These are phyloP conservation scores for Torrubiellomyces zombiae DNA, from an alignment of 2,329 filamentous ascomycete genomes.

Conservation along the genomic window DNA sequence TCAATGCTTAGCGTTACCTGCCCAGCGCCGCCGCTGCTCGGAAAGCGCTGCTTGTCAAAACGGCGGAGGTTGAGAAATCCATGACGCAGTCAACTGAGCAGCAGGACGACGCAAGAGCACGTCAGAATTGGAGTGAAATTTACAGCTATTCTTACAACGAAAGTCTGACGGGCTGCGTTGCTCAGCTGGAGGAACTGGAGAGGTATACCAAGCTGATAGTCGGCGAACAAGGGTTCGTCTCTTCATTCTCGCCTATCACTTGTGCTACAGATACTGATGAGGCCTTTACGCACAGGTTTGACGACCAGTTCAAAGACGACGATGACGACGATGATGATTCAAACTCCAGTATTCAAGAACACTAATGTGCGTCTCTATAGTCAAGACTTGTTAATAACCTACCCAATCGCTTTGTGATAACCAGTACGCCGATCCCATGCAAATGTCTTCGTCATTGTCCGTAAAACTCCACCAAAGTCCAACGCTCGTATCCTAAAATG, in stretches of 20 bases:
- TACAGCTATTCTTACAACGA: slow-evolving; percentile 39
- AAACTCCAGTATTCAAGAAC: slow-evolving; percentile 3
- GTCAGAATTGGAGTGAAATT: slow-evolving; percentile 37
- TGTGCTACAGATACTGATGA: not conserved
- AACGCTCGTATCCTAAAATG: slow-evolving; percentile 15
- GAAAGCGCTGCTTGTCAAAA: slow-evolving; percentile 32
- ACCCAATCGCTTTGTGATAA: too few relatives aligned
- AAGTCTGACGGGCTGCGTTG: slow-evolving; percentile 35
- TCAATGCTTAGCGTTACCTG: slow-evolving; percentile 33
- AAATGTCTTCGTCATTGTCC: too few relatives aligned
- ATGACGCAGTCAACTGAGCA: slow-evolving; percentile 10
- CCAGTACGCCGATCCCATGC: too few relatives aligned
- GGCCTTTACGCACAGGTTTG: slow-evolving; percentile 15
- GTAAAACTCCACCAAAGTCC: too few relatives aligned
- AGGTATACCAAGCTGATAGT: slow-evolving; percentile 40
- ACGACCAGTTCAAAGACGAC: slow-evolving; percentile 12
- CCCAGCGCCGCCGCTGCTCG: slow-evolving; percentile 37
- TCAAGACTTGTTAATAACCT: too few relatives aligned
- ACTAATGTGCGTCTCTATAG: not conserved
- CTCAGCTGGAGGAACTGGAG: slow-evolving; percentile 36
- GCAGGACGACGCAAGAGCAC: slow-evolving; percentile 12
- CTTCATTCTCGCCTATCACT: not conserved
- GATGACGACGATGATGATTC: slow-evolving; percentile 9
- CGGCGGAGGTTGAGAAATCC: slow-evolving; percentile 27
- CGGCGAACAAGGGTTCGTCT: slow-evolving; percentile 31